Evolutionary conservation across 768 basidiomycete genomes (phyloP).

Genomic region (Tulasnella sp.): DNA sequence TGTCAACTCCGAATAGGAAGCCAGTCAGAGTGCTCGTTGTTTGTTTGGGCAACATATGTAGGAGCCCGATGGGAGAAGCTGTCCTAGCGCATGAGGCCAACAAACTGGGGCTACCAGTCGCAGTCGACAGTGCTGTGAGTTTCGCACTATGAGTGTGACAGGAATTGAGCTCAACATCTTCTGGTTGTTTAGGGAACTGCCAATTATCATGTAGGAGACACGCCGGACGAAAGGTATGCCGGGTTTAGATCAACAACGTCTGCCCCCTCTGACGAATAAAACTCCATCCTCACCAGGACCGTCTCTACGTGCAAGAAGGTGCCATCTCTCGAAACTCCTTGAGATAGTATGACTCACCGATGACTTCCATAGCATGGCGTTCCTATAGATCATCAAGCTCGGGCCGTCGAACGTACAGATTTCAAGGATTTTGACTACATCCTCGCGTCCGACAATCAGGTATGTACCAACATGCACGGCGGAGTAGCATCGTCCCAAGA

Average conservation of each 20-base stretch:
- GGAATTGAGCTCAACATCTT: too few relatives aligned
- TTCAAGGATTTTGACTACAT: conserved; percentile 19
- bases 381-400: conserved; percentile 15
- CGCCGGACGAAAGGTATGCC: conserved; percentile 15
- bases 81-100: conserved; percentile 16
- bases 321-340: neutral
- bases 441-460: conserved; percentile 18
- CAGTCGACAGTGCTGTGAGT: conserved; percentile 17
- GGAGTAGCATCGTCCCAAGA: too few relatives aligned
- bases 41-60: conserved; percentile 17
- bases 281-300: conserved; percentile 3
- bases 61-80: conserved; percentile 18
- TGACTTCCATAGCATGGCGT: conserved; percentile 13
- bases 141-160: neutral
- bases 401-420: conserved; percentile 9
- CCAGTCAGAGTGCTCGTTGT: conserved; percentile 13
- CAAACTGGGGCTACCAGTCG: conserved; percentile 8
- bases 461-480: neutral
- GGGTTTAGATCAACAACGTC: neutral
- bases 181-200: conserved; percentile 18
- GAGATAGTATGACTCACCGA: neutral
- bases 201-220: conserved; percentile 15
- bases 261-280: neutral
- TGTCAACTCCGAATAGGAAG: neutral
- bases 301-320: conserved; percentile 18